These are phyloP conservation scores for Arabidopsis arenosa DNA, from an alignment of 345 rosid species.

Conservation along the genomic window DNA sequence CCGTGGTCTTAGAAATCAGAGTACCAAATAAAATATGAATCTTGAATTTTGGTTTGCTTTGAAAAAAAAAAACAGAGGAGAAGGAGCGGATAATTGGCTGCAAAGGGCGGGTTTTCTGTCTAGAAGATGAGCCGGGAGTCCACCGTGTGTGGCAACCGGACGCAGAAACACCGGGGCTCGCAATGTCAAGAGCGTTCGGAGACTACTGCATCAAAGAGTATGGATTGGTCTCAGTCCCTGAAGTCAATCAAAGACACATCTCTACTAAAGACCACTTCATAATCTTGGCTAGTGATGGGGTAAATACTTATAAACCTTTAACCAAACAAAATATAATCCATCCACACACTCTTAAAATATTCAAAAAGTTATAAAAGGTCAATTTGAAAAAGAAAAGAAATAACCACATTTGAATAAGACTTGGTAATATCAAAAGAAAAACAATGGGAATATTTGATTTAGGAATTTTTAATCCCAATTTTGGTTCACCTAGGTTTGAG, in stretches of 20 bases:
- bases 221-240: conserved; percentile 88
- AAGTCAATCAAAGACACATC: conserved; percentile 80
- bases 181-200: conserved; percentile 98
- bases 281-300: conserved; percentile 93
- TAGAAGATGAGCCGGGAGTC: conserved; percentile 87
- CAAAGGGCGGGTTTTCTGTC: conserved; percentile 79
- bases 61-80: conserved; percentile 62
- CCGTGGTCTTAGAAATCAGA: background rate
- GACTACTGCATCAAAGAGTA: conserved; percentile 86
- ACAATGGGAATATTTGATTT: no score
- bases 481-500: no score
- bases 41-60: conserved; percentile 6
- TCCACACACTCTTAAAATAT: background rate
- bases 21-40: background rate
- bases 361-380: background rate
- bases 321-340: background rate
- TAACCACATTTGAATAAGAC: background rate
- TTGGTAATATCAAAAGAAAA: no score
- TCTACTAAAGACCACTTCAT: conserved; percentile 78
- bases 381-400: background rate
- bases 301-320: conserved; percentile 41
- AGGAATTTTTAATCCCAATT: no score
- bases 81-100: conserved; percentile 75
- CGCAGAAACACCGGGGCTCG: conserved; percentile 79
- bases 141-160: conserved; percentile 92